Evolutionary conservation across 371 early-diverging fungal species (phyloP).

Genomic region (Cokeromyces recurvatus): DNA sequence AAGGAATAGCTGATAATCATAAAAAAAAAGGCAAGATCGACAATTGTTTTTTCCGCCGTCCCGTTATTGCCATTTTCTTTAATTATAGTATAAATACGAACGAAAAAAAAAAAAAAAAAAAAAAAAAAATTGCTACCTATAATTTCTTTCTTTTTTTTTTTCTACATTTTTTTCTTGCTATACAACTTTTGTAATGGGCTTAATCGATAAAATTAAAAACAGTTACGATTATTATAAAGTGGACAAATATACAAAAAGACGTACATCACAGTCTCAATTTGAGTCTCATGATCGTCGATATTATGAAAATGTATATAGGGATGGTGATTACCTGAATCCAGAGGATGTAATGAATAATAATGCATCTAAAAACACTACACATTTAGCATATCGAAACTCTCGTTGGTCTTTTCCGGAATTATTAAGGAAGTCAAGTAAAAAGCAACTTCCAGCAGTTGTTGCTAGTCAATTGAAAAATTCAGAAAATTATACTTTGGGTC

Average conservation of each 20-base stretch:
- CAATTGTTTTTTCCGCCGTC: too few relatives aligned
- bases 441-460: conserved; percentile 4
- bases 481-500: conserved; percentile 24
- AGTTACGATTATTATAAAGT: conserved; percentile 32
- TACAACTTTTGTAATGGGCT: conserved; percentile 18
- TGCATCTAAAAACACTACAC: background rate
- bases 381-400: conserved; percentile 4
- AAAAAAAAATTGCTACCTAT: too few relatives aligned
- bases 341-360: background rate
- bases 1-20: too few relatives aligned
- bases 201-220: conserved; percentile 29
- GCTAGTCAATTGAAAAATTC: conserved; percentile 31
- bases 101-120: too few relatives aligned
- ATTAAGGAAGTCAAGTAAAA: conserved; percentile 8
- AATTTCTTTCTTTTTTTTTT: too few relatives aligned
- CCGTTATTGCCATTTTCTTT: too few relatives aligned
- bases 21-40: too few relatives aligned
- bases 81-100: too few relatives aligned
- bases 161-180: too few relatives aligned
- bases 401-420: conserved; percentile 21
- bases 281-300: conserved; percentile 36
- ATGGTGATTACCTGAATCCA: conserved; percentile 33
- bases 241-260: conserved; percentile 39
- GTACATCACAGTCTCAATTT: conserved; percentile 37
- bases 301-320: conserved; percentile 30